phyloP scores from a whole-genome alignment of 208 protist genomes.

The Phytomonas sp. region DNA sequence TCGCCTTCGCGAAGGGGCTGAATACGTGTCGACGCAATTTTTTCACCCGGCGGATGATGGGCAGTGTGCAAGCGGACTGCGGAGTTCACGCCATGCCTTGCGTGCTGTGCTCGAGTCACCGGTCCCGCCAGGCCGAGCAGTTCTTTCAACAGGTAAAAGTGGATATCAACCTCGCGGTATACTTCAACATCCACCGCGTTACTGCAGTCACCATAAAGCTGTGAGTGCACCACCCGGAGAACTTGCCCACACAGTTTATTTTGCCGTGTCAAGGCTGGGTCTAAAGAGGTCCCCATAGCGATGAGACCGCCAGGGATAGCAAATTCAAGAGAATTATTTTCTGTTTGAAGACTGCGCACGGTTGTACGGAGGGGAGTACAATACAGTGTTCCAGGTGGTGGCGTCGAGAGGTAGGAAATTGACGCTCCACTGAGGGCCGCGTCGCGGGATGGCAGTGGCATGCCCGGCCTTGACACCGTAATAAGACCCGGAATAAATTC shows the following conservation, averaged over 20 bases:
- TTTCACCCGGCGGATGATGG: too few relatives aligned
- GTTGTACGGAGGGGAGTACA: constrained; percentile 93
- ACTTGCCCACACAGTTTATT: constrained; percentile 98
- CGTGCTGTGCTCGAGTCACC: constrained; percentile 20
- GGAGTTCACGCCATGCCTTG: constrained; percentile 30
- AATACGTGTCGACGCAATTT: constrained; percentile 52
- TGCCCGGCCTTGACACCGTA: constrained; percentile 11
- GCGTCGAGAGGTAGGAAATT: constrained; percentile 32
- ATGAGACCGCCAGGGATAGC: constrained; percentile 99
- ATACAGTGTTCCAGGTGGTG: too few relatives aligned
- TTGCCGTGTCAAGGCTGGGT: constrained; percentile 97
- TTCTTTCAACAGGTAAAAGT: constrained; percentile 95
- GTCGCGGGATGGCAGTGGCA: constrained; percentile 10
- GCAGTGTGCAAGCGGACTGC: too few relatives aligned
- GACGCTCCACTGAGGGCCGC: constrained; percentile 1
- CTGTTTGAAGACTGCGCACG: constrained; percentile 94
- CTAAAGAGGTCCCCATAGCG: constrained; percentile 99
- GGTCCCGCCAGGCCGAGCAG: constrained; percentile 72
- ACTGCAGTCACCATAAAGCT: constrained; percentile 54
- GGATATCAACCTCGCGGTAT: constrained; percentile 96
- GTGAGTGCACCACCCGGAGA: constrained; percentile 60
- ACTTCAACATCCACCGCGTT: constrained; percentile 46
- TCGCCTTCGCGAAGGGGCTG: constrained; percentile 93
- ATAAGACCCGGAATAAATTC: constrained; percentile 98
- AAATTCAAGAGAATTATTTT: constrained; percentile 98